Conservation (phyloP, 2,329 filamentous ascomycete genomes). For the Alternaria sp. region DNA sequence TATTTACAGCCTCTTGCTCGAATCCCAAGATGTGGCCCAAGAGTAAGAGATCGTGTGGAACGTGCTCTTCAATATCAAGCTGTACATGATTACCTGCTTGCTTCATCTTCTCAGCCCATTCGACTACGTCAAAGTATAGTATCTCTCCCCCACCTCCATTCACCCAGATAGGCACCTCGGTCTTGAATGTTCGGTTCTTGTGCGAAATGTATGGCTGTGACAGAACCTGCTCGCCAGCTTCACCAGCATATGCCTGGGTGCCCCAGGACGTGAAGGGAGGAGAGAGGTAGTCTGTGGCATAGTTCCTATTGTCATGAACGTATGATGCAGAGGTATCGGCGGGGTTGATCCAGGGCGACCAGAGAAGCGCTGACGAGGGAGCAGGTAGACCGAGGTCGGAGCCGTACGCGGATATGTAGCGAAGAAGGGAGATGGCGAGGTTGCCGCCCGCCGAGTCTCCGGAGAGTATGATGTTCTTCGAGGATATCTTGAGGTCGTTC, state of each 20-base stretch:
- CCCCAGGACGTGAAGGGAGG: conserved; percentile 56
- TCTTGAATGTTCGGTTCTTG: conserved; percentile 51
- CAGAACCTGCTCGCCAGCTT: conserved; percentile 21
- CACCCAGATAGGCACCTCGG: conserved; percentile 53
- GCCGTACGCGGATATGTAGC: conserved; percentile 58
- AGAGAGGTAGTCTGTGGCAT: conserved; percentile 55
- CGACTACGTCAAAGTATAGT: conserved; percentile 52
- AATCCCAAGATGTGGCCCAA: conserved; percentile 56
- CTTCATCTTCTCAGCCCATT: conserved; percentile 51
- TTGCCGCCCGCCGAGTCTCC: conserved; percentile 64
- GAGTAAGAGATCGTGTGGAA: conserved; percentile 59
- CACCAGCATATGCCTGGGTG: conserved; percentile 43
- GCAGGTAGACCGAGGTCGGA: conserved; percentile 39
- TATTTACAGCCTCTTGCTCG: conserved; percentile 47
- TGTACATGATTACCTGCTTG: conserved; percentile 54
- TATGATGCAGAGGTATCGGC: conserved; percentile 34
- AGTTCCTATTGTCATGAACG: conserved; percentile 45
- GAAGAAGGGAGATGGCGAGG: conserved; percentile 55
- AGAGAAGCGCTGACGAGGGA: conserved; percentile 54
- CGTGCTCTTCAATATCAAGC: conserved; percentile 52
- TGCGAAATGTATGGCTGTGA: conserved; percentile 52
- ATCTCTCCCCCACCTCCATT: conserved; percentile 55
- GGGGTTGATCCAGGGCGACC: conserved; percentile 57
- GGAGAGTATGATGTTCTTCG: conserved; percentile 54
- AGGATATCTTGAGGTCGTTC: conserved; percentile 51